Conservation (phyloP, 371 early-diverging fungal genomes). For the Mortierella sp. region DNA sequence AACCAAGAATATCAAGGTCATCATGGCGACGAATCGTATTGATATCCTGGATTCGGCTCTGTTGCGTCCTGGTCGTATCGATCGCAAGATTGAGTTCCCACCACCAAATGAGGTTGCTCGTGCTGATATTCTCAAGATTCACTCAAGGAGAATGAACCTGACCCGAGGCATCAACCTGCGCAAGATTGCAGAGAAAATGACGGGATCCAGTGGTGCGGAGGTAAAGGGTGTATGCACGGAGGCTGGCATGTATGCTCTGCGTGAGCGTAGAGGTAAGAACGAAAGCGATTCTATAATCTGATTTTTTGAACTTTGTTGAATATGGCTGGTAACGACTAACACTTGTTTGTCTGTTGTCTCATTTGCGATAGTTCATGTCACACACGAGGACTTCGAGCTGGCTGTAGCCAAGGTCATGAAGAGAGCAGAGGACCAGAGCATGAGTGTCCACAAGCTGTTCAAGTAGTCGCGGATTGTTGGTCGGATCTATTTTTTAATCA, state of each 20-base stretch:
- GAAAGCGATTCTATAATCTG: too few species aligned
- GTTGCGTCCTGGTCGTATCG: conserved; percentile 98
- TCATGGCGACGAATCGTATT: conserved; percentile 99
- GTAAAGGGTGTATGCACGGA: conserved; percentile 99
- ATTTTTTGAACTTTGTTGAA: not conserved
- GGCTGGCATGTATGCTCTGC: conserved; percentile 99
- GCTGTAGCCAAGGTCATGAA: conserved; percentile 99
- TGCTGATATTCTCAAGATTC: conserved; percentile 99
- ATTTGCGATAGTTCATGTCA: conserved; percentile 89
- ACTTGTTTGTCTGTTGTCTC: not conserved
- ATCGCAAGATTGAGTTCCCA: conserved; percentile 99
- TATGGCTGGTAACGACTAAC: conserved; percentile 53
- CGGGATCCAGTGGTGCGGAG: conserved; percentile 98
- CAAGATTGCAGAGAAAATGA: conserved; percentile 96
- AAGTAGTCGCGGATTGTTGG: conserved; percentile 69
- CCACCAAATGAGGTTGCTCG: conserved; percentile 98
- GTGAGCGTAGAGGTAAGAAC: conserved; percentile 81
- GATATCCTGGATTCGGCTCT: conserved; percentile 99
- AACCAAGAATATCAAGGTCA: conserved; percentile 97
- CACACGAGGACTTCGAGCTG: conserved; percentile 99
- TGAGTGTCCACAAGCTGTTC: conserved; percentile 97
- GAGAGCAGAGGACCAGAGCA: conserved; percentile 98
- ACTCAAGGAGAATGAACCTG: conserved; percentile 99
- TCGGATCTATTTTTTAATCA: too few species aligned
- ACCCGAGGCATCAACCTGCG: conserved; percentile 98